phyloP scores from a whole-genome alignment of 495 filamentous ascomycete species.

The Letharia columbiana region DNA sequence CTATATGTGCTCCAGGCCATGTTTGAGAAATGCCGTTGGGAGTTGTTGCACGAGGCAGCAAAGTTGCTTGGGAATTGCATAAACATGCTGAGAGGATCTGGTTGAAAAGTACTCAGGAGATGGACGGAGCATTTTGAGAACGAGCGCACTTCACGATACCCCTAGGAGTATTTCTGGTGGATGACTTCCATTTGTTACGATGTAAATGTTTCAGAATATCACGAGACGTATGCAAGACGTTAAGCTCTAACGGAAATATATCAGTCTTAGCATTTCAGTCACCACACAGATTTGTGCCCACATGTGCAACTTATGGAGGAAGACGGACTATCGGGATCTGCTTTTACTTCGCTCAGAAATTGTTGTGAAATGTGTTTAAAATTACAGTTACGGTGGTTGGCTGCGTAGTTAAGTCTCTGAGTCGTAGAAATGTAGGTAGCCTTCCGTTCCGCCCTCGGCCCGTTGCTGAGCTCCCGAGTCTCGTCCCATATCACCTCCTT shows the following conservation, averaged over 20 bases:
- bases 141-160: conserved; percentile 15
- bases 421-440: neutral
- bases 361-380: too few species aligned
- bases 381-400: too few species aligned
- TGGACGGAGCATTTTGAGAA: neutral
- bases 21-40: conserved; percentile 80
- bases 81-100: conserved; percentile 39
- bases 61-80: conserved; percentile 75
- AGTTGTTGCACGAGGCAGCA: conserved; percentile 79
- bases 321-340: neutral
- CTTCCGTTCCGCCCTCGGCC: neutral
- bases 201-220: conserved; percentile 2
- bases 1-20: conserved; percentile 73
- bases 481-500: neutral
- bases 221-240: neutral
- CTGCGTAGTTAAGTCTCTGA: too few species aligned
- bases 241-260: neutral
- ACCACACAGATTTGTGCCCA: neutral
- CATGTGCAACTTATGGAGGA: neutral
- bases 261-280: neutral
- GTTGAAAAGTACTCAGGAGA: neutral
- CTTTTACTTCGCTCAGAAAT: neutral
- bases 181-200: conserved; percentile 1
- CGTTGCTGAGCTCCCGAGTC: too few species aligned
- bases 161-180: neutral